phyloP scores from a whole-genome alignment of 345 rosid species.

The Hibiscus tridactylites region DNA sequence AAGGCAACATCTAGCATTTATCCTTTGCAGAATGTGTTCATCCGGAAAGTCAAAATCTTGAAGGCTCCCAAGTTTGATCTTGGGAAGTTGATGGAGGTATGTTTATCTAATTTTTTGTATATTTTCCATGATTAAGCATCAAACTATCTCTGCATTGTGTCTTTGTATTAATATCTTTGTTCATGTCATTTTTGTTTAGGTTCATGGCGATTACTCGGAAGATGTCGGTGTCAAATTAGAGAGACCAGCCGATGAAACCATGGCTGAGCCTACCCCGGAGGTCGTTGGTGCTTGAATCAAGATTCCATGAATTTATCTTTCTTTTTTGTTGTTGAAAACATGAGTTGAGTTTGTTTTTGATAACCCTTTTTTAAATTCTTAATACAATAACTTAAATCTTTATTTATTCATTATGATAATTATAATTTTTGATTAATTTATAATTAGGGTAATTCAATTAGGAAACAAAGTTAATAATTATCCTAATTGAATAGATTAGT shows the following conservation, averaged over 20 bases:
- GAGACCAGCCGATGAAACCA: slow-evolving; percentile 68
- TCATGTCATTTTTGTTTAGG: slow-evolving; percentile 24
- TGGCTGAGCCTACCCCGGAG: slow-evolving; percentile 53
- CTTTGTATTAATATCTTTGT: neutral
- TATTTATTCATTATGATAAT: too few species aligned
- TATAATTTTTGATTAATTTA: too few species aligned
- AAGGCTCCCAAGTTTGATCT: slow-evolving; percentile 96
- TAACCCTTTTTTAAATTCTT: neutral
- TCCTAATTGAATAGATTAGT: too few species aligned
- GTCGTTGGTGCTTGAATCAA: slow-evolving; percentile 43
- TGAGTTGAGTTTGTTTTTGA: neutral
- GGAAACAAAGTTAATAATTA: too few species aligned
- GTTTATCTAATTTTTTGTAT: neutral
- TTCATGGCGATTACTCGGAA: slow-evolving; percentile 77
- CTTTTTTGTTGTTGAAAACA: neutral
- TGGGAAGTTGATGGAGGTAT: slow-evolving; percentile 91
- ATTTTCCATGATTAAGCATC: neutral
- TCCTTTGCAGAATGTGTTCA: slow-evolving; percentile 83
- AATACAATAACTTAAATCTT: neutral
- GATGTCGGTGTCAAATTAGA: slow-evolving; percentile 81
- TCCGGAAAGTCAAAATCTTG: slow-evolving; percentile 86
- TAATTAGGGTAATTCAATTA: too few species aligned
- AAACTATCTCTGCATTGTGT: neutral
- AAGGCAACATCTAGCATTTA: slow-evolving; percentile 74
- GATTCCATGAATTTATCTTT: neutral